A percentile compares a stretch with the other conserved stretches of the same genome.
These are phyloP conservation scores for Effrenium voratum DNA, from an alignment of 73 alveolate genomes.

Conservation along the genomic window DNA sequence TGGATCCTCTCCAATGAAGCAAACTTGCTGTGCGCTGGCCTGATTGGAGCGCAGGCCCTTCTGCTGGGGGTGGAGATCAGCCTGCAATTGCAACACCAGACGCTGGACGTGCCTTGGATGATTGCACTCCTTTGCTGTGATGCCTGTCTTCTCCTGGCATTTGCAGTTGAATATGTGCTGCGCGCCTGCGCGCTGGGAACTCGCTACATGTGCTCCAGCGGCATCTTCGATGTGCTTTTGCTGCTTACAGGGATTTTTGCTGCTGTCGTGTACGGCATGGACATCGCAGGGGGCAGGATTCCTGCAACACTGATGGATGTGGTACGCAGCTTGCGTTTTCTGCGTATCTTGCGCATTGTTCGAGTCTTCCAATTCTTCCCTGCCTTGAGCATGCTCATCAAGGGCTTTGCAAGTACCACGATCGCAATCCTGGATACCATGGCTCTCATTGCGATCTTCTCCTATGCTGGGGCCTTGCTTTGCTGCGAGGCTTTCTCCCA, in stretches of 20 bases:
- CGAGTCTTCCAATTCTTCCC: conserved; percentile 37
- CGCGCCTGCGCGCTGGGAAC: conserved; percentile 42
- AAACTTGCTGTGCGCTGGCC: not conserved
- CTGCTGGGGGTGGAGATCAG: conserved; percentile 32
- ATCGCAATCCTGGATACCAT: conserved; percentile 41
- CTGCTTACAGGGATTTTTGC: conserved; percentile 35
- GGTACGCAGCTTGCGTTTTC: not conserved
- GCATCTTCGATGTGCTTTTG: not conserved
- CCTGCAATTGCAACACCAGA: not conserved
- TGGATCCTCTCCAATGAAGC: not conserved
- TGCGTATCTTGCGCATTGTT: conserved; percentile 48
- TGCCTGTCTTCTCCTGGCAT: not conserved
- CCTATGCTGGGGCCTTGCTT: conserved; percentile 44
- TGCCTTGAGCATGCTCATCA: conserved; percentile 35
- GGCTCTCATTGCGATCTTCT: conserved; percentile 4
- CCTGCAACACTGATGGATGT: not conserved
- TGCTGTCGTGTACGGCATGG: not conserved
- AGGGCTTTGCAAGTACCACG: conserved; percentile 32
- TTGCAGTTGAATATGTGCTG: conserved; percentile 31
- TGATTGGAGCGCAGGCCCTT: conserved; percentile 15
- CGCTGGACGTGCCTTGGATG: not conserved
- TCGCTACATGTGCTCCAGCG: not conserved
- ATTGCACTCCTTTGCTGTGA: not conserved
- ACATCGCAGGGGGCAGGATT: not conserved
- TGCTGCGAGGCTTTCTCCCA: conserved; percentile 37